Percentiles rank a stretch among this genome's conserved stretches.
These are phyloP conservation scores for Candida oleophila DNA, from an alignment of 805 yeast species.

Conservation along the genomic window DNA sequence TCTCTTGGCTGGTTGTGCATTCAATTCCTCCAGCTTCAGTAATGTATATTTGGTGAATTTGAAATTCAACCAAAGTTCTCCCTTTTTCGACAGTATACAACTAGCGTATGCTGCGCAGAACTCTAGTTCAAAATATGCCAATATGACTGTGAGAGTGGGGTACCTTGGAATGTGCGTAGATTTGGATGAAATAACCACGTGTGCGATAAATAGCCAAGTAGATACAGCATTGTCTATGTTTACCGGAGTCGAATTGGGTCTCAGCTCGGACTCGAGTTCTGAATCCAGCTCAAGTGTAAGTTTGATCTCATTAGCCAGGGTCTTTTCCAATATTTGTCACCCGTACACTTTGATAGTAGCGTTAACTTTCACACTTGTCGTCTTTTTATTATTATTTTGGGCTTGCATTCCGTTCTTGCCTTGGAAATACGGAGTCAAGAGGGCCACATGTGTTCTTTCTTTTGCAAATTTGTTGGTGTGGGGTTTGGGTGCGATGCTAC, in stretches of 20 bases:
- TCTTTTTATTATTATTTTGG: conserved; percentile 44
- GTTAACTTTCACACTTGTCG: conserved; percentile 41
- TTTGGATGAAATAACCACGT: conserved; percentile 27
- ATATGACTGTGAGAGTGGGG: conserved; percentile 50
- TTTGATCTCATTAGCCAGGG: conserved; percentile 45
- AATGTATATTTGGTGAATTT: conserved; percentile 51
- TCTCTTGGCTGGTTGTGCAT: conserved; percentile 55
- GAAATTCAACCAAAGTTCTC: conserved; percentile 46
- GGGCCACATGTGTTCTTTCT: conserved; percentile 29
- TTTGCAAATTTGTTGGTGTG: conserved; percentile 45
- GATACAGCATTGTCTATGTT: conserved; percentile 16
- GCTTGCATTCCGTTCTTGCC: conserved; percentile 52
- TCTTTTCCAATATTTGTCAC: conserved; percentile 48
- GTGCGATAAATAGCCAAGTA: conserved; percentile 32
- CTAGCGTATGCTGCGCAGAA: conserved; percentile 32
- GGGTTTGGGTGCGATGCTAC: conserved; percentile 68
- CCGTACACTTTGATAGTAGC: conserved; percentile 54
- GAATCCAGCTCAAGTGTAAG: conserved; percentile 25
- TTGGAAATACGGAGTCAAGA: conserved; percentile 22
- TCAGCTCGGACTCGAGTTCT: conserved; percentile 19
- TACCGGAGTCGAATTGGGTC: conserved; percentile 34
- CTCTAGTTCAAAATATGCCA: conserved; percentile 29
- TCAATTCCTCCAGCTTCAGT: conserved; percentile 39
- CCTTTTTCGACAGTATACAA: conserved; percentile 39
- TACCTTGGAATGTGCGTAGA: conserved; percentile 58